Percentiles rank a stretch among this genome's conserved stretches.
phyloP scores from a whole-genome alignment of 805 yeast species.

The Wickerhamomyces tratensis region DNA sequence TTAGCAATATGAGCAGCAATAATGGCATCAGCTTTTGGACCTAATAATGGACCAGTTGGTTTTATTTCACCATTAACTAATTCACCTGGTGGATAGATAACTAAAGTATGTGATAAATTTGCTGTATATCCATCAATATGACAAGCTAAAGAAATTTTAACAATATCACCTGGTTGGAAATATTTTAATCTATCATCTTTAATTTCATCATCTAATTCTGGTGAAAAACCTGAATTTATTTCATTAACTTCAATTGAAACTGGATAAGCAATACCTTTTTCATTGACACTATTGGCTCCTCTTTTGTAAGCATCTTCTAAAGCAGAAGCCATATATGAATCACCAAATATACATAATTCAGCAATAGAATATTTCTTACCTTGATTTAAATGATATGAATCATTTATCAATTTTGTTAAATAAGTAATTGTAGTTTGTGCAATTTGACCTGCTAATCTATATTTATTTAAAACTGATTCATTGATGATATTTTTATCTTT shows the following conservation, averaged over 20 bases:
- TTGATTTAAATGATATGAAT: slow-evolving; percentile 55
- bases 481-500: slow-evolving; percentile 63
- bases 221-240: slow-evolving; percentile 70
- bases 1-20: slow-evolving; percentile 86
- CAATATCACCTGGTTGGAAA: slow-evolving; percentile 72
- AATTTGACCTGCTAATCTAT: slow-evolving; percentile 83
- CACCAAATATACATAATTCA: slow-evolving; percentile 78
- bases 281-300: slow-evolving; percentile 46
- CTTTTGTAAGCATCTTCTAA: slow-evolving; percentile 49
- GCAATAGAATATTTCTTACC: slow-evolving; percentile 31
- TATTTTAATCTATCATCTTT: slow-evolving; percentile 20
- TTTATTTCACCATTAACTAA: slow-evolving; percentile 22
- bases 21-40: slow-evolving; percentile 79
- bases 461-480: slow-evolving; percentile 61
- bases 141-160: slow-evolving; percentile 77
- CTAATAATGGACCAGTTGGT: slow-evolving; percentile 75
- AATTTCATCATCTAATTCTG: slow-evolving; percentile 63
- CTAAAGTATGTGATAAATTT: slow-evolving; percentile 76
- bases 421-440: slow-evolving; percentile 74
- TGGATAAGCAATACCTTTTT: slow-evolving; percentile 92
- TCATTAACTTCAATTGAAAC: slow-evolving; percentile 81
- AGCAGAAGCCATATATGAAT: slow-evolving; percentile 57
- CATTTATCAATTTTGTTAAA: slow-evolving; percentile 56
- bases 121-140: slow-evolving; percentile 96
- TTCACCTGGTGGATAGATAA: slow-evolving; percentile 63